These are phyloP conservation scores for Graphilbum ipis-grandicollis DNA, from an alignment of 2,329 filamentous ascomycete species.

Conservation along the genomic window DNA sequence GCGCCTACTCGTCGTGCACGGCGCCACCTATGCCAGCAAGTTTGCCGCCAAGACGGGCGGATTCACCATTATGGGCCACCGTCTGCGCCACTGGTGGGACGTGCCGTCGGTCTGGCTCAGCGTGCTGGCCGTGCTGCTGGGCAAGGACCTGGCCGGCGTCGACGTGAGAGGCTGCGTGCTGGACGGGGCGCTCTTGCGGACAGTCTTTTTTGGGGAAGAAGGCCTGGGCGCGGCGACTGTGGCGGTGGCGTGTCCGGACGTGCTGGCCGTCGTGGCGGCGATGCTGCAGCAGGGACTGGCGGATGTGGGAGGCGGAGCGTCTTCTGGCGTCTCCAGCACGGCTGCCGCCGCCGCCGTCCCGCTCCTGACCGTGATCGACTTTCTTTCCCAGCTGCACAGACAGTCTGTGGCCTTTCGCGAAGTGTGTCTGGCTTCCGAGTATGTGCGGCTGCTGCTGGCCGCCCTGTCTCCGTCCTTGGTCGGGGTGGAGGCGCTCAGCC, in stretches of 20 bases:
- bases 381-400: slow-evolving; percentile 62
- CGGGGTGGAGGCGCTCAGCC: slow-evolving; percentile 64
- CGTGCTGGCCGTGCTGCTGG: slow-evolving; percentile 78
- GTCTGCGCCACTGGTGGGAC: slow-evolving; percentile 79
- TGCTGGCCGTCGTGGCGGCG: slow-evolving; percentile 60
- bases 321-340: background rate
- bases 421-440: slow-evolving; percentile 64
- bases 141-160: slow-evolving; percentile 58
- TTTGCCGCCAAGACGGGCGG: slow-evolving; percentile 74
- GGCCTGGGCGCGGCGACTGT: slow-evolving; percentile 25
- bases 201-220: too few species aligned
- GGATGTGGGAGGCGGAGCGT: slow-evolving; percentile 30
- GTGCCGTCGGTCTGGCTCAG: slow-evolving; percentile 71
- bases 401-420: slow-evolving; percentile 66
- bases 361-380: slow-evolving; percentile 60
- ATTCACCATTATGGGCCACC: slow-evolving; percentile 68
- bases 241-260: slow-evolving; percentile 58
- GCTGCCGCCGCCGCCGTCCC: slow-evolving; percentile 25
- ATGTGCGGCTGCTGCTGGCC: slow-evolving; percentile 60
- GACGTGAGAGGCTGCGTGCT: slow-evolving; percentile 33
- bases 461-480: slow-evolving; percentile 80
- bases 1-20: slow-evolving; percentile 68
- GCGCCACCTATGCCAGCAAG: slow-evolving; percentile 64
- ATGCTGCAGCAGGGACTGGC: slow-evolving; percentile 82
- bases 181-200: slow-evolving; percentile 30